phyloP scores from a whole-genome alignment of 306 rosid genomes.

The Myrica gale region DNA sequence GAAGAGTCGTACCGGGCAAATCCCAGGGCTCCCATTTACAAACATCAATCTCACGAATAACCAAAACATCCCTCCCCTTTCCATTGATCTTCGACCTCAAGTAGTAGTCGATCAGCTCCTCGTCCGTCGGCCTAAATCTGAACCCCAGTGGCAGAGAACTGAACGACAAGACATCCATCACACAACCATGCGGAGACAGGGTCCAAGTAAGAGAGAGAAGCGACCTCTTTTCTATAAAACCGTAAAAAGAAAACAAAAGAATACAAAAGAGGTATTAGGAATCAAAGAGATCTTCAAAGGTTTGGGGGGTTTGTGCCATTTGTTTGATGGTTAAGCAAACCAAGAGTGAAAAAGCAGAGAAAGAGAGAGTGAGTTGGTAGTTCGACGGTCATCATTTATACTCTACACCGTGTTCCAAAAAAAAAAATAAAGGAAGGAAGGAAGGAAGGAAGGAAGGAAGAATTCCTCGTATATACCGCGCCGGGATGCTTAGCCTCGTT shows the following conservation, averaged over 20 bases:
- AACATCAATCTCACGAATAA: slow-evolving; percentile 87
- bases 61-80: slow-evolving; percentile 56
- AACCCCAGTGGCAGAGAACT: slow-evolving; percentile 75
- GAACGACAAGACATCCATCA: slow-evolving; percentile 42
- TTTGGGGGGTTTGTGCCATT: too few relatives aligned
- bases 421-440: neutral
- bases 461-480: slow-evolving; percentile 44
- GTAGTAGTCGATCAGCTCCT: slow-evolving; percentile 76
- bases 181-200: neutral
- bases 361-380: neutral
- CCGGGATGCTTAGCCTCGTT: slow-evolving; percentile 19
- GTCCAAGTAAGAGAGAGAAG: neutral
- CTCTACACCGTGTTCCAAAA: slow-evolving; percentile 28
- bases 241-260: neutral
- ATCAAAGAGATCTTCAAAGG: slow-evolving; percentile 25
- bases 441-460: neutral
- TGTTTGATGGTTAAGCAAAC: neutral
- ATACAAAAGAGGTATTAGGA: neutral
- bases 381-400: neutral
- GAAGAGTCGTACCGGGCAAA: slow-evolving; percentile 60
- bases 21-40: slow-evolving; percentile 99
- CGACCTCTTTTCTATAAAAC: neutral
- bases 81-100: slow-evolving; percentile 82
- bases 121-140: slow-evolving; percentile 85
- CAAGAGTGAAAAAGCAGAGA: neutral